phyloP scores from a whole-genome alignment of 768 basidiomycete species.

The Mycena galericulata region DNA sequence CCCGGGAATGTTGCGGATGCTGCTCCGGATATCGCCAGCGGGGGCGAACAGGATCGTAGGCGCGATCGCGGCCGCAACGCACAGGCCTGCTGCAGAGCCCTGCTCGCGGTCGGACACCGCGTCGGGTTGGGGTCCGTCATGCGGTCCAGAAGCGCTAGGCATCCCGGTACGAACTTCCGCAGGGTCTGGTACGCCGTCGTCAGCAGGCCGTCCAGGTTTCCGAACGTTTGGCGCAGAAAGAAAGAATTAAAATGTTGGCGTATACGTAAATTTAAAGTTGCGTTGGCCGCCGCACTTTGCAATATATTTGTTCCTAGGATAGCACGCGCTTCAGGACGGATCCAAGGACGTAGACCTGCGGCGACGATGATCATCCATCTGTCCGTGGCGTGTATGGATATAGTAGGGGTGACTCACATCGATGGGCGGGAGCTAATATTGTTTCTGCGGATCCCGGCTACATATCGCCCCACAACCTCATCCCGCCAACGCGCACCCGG shows the following conservation, averaged over 20 bases:
- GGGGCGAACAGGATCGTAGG: too few relatives aligned
- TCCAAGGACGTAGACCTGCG: slow-evolving; percentile 30
- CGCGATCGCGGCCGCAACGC: too few relatives aligned
- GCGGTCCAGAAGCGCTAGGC: slow-evolving; percentile 15
- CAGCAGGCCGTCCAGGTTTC: slow-evolving; percentile 24
- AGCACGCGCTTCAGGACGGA: slow-evolving; percentile 31
- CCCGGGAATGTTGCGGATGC: too few relatives aligned
- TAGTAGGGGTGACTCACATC: slow-evolving; percentile 20
- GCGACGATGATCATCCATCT: background rate
- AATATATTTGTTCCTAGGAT: slow-evolving; percentile 30
- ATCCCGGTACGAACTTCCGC: slow-evolving; percentile 19
- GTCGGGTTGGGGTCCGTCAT: slow-evolving; percentile 29
- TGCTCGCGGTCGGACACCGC: slow-evolving; percentile 13
- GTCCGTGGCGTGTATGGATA: background rate
- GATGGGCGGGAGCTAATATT: slow-evolving; percentile 26
- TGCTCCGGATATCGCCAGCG: too few relatives aligned
- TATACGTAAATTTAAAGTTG: background rate
- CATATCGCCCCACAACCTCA: too few relatives aligned
- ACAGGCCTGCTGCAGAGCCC: too few relatives aligned
- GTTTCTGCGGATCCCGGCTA: too few relatives aligned
- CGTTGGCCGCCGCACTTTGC: slow-evolving; percentile 18
- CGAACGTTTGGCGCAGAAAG: slow-evolving; percentile 26
- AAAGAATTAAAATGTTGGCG: background rate
- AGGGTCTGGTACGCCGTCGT: slow-evolving; percentile 26
- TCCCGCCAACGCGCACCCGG: slow-evolving; percentile 39